phyloP scores from a whole-genome alignment of 2,329 filamentous ascomycete genomes.

The Penicillium sp. region DNA sequence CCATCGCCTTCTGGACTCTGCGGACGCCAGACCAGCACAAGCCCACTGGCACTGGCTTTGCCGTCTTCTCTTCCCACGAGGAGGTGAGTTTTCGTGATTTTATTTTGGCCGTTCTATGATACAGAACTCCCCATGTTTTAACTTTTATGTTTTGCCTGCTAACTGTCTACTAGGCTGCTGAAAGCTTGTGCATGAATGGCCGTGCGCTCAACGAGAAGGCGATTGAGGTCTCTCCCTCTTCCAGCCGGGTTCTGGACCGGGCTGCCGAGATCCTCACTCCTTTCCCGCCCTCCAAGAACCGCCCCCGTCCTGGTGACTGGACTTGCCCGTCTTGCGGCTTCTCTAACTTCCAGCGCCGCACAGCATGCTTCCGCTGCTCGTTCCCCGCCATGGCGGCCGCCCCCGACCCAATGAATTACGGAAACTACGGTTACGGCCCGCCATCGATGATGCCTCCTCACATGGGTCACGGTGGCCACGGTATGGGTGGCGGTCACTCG shows the following conservation, averaged over 20 bases:
- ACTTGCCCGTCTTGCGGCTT: conserved; percentile 98
- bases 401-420: conserved; percentile 71
- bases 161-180: conserved; percentile 65
- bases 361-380: conserved; percentile 97
- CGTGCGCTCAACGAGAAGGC: conserved; percentile 97
- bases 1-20: conserved; percentile 98
- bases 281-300: conserved; percentile 98
- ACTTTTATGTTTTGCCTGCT: conserved; percentile 4
- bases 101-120: not conserved
- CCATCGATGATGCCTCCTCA: conserved; percentile 79
- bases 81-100: conserved; percentile 64
- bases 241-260: conserved; percentile 91
- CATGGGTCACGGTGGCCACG: conserved; percentile 61
- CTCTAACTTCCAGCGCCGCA: conserved; percentile 98
- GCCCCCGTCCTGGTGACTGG: conserved; percentile 95
- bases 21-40: conserved; percentile 98
- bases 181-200: conserved; percentile 98
- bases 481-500: conserved; percentile 52
- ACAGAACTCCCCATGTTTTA: conserved; percentile 2
- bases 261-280: conserved; percentile 94
- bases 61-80: conserved; percentile 97
- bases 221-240: conserved; percentile 96
- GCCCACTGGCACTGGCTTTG: conserved; percentile 97
- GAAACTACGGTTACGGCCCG: conserved; percentile 58
- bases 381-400: conserved; percentile 90